Percentiles rank a stretch among this genome's conserved stretches.
Evolutionary conservation across 371 early-diverging fungal genomes (phyloP).

Genomic region (Coemansia sp.): DNA sequence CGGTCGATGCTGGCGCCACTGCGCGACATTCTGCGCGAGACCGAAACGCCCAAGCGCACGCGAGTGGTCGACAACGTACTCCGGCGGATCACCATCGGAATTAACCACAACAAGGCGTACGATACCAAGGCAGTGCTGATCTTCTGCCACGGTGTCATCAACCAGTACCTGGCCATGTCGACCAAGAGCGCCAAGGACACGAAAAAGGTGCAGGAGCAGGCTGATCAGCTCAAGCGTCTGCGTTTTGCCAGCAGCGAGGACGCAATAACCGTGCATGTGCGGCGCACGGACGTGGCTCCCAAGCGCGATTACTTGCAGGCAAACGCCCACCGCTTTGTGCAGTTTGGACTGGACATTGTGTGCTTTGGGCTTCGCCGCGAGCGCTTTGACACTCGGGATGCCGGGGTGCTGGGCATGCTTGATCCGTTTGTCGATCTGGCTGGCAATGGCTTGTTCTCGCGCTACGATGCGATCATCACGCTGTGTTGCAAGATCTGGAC

Average conservation of each 20-base stretch:
- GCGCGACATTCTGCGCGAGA: constrained; percentile 83
- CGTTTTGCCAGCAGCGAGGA: constrained; percentile 19
- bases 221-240: constrained; percentile 22
- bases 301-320: constrained; percentile 50
- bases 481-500: constrained; percentile 70
- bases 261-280: constrained; percentile 27
- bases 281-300: constrained; percentile 20
- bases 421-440: constrained; percentile 79
- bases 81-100: constrained; percentile 69
- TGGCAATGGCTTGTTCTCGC: constrained; percentile 80
- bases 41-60: constrained; percentile 72
- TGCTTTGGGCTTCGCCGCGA: constrained; percentile 67
- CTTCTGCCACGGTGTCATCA: constrained; percentile 79
- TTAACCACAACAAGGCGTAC: constrained; percentile 74
- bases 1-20: constrained; percentile 73
- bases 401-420: constrained; percentile 63
- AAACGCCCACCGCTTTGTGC: constrained; percentile 87
- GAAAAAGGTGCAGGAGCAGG: constrained; percentile 13
- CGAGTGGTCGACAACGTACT: constrained; percentile 78
- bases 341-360: constrained; percentile 84
- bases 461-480: constrained; percentile 67
- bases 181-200: constrained; percentile 38
- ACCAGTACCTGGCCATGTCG: constrained; percentile 74
- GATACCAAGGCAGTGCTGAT: constrained; percentile 66
- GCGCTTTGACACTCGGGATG: constrained; percentile 58